Evolutionary conservation across 129 eudicot genomes (phyloP), one percentile per base, ranked within the genome.

Genomic region (Silybum marianum): DNA sequence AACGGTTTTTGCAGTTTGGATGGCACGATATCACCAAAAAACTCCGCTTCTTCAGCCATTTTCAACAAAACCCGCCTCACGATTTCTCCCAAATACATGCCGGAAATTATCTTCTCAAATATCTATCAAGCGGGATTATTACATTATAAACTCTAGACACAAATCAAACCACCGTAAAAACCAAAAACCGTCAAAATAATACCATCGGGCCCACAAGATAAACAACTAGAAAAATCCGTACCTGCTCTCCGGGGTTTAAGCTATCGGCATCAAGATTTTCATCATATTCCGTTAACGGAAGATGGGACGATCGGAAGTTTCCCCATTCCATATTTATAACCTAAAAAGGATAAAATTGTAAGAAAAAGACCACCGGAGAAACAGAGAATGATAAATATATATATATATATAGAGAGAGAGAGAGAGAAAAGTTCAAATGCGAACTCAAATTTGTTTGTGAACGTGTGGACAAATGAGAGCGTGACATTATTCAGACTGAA

Each of bases 311-410:
- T 12, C 87, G 85, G 77, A 94, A 94, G 86, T 87, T 90, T 51
- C 98, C 98, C 98, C 98, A 94, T 77, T 94, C 98, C 97, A 88
- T 92, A 80, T 94, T 94, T 85, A 94, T 89, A 71, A 94, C 97
- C 98, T 94, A 60, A 54, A 24, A 13, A 16, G 6, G 21, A 39
- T 16, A 19, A 28, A 30, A n/a, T 48, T 13, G 4, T 63, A 74
- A 26, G 74, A 74, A 26, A 46, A 40, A 40, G 66, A 9, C 10
- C 13, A 65, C n/a, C 23, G 10, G 24, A 23, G 36, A 6, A n/a
- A n/a, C 36, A 22, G 36, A 74, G 40, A n/a, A 10, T 10, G 66
- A 18, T 18, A 54, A 14, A 39, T 39, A 39, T 39, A 9, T 39
- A 7, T 39, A 39, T 39, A 39, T 39, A 39, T 32, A 32, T 32